These are phyloP conservation scores for Canavalia gladiata DNA, from an alignment of 306 rosid genomes.

Conservation along the genomic window DNA sequence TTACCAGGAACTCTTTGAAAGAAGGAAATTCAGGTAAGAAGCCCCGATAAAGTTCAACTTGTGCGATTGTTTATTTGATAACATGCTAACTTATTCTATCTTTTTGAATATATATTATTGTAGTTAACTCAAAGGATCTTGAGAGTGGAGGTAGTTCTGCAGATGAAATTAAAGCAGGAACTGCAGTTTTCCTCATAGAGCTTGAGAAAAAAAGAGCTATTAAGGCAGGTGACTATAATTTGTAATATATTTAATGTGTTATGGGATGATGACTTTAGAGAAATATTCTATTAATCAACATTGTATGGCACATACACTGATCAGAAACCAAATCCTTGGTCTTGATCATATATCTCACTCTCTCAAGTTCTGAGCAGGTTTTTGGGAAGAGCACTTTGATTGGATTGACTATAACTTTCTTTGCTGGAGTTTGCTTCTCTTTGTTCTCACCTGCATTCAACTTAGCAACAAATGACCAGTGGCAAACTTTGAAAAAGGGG, in stretches of 20 bases:
- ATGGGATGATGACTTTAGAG: conserved; percentile 5
- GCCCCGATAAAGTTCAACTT: conserved; percentile 1
- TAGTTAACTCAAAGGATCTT: conserved; percentile 56
- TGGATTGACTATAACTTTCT: conserved; percentile 77
- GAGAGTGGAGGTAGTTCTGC: conserved; percentile 52
- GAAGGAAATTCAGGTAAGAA: conserved; percentile 58
- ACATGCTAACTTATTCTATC: conserved; percentile 21
- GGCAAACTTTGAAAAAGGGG: conserved; percentile 76
- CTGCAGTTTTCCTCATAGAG: conserved; percentile 75
- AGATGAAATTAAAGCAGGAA: conserved; percentile 65
- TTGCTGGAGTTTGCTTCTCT: conserved; percentile 87
- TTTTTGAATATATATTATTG: conserved; percentile 26
- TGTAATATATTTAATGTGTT: background rate
- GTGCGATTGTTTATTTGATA: background rate
- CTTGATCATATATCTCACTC: background rate
- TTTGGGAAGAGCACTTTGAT: conserved; percentile 76
- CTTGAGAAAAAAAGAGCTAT: conserved; percentile 84
- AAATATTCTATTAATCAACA: conserved; percentile 18
- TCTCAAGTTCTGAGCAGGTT: conserved; percentile 60
- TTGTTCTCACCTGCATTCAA: conserved; percentile 95
- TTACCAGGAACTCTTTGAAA: conserved; percentile 48
- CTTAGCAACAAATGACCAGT: conserved; percentile 93
- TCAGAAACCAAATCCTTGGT: conserved; percentile 17
- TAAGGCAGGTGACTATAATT: conserved; percentile 58
- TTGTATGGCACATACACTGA: background rate